These are phyloP conservation scores for Dendrobium nobile DNA, from an alignment of 106 monocot species.

Conservation along the genomic window DNA sequence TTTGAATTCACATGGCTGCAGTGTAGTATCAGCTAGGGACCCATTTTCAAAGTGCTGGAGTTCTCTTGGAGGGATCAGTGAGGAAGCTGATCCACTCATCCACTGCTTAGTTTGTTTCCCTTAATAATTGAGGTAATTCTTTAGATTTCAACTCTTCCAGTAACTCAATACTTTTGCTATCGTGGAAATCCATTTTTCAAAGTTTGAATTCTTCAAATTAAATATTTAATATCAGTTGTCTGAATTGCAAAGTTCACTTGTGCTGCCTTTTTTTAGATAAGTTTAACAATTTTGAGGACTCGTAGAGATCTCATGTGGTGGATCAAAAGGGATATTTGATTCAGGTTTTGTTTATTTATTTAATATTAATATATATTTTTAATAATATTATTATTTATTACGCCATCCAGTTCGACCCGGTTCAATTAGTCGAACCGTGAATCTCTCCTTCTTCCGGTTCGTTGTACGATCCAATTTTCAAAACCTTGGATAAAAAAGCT, in stretches of 20 bases:
- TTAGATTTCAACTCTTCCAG: neutral
- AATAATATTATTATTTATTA: no score
- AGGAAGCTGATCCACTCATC: neutral
- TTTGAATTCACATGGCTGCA: neutral
- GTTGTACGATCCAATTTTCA: no score
- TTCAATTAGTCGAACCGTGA: no score
- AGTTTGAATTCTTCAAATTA: neutral
- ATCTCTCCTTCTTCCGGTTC: no score
- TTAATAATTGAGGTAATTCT: slow-evolving; percentile 29
- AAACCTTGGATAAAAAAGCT: no score
- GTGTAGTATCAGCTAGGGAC: neutral
- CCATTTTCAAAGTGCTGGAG: neutral
- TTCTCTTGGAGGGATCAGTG: neutral
- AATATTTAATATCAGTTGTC: neutral
- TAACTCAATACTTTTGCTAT: neutral
- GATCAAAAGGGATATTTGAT: no score
- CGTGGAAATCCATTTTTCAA: neutral
- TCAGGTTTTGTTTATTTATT: no score
- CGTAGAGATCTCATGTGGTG: neutral
- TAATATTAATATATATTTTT: no score
- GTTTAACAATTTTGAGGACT: neutral
- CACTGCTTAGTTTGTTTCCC: neutral
- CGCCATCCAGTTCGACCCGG: no score
- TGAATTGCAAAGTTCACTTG: neutral
- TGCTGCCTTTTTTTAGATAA: neutral